Conservation (phyloP, 2,329 filamentous ascomycete genomes). For the Emmonsiellopsis sp. region DNA sequence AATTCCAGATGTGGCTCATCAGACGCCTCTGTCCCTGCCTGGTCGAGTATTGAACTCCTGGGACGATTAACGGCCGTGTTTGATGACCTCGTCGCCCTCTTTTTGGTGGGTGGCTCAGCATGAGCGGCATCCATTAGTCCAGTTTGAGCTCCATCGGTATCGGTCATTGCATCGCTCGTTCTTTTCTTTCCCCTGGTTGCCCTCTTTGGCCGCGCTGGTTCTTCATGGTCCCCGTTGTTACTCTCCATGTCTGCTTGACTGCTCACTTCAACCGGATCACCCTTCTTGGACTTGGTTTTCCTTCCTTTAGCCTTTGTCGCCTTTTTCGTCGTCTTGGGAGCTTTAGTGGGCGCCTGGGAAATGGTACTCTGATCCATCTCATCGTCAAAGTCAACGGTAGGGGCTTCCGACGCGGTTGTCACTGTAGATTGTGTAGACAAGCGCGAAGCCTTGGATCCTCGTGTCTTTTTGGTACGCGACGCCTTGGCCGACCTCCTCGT, state of each 20-base stretch:
- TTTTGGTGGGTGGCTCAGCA: conserved; percentile 45
- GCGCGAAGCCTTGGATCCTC: conserved; percentile 62
- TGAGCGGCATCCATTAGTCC: conserved; percentile 15
- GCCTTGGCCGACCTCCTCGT: conserved; percentile 49
- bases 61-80: conserved; percentile 11
- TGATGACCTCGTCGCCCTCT: conserved; percentile 44
- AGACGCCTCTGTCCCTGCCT: not conserved
- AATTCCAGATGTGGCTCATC: not conserved
- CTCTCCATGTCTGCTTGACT: conserved; percentile 23
- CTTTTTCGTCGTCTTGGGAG: conserved; percentile 48
- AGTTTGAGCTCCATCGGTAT: conserved; percentile 15
- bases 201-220: conserved; percentile 29
- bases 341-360: conserved; percentile 37
- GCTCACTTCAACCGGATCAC: conserved; percentile 36
- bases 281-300: conserved; percentile 29
- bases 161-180: conserved; percentile 47
- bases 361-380: conserved; percentile 50
- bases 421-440: conserved; percentile 44
- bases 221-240: conserved; percentile 17
- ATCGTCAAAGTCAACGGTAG: conserved; percentile 38
- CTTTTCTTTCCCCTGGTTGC: conserved; percentile 50
- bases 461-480: conserved; percentile 44
- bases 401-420: conserved; percentile 37
- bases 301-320: conserved; percentile 28
- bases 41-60: not conserved